phyloP scores from a whole-genome alignment of 768 basidiomycete species.

The Mycena alexandri region DNA sequence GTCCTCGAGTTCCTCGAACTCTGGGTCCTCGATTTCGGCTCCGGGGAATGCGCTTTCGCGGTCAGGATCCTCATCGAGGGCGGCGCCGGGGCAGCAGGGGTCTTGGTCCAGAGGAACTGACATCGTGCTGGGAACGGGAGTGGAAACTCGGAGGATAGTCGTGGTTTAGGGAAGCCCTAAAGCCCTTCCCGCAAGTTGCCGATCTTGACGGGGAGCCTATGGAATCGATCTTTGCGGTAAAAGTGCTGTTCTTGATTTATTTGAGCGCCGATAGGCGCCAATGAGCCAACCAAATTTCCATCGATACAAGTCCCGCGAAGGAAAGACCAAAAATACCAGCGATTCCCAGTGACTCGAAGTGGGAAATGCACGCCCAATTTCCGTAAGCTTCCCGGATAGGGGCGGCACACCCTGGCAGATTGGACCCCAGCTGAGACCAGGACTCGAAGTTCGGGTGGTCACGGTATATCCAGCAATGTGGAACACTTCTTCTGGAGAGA shows the following conservation, averaged over 20 bases:
- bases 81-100: slow-evolving; percentile 39
- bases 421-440: no score
- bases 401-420: no score
- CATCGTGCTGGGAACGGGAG: not conserved
- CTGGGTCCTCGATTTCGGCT: slow-evolving; percentile 25
- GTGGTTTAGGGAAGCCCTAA: slow-evolving; percentile 17
- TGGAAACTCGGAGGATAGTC: not conserved
- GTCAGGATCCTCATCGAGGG: slow-evolving; percentile 53
- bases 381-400: no score
- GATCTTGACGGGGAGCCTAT: slow-evolving; percentile 1
- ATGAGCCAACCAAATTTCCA: not conserved
- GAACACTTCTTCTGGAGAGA: no score
- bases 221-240: not conserved
- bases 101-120: slow-evolving; percentile 47
- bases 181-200: slow-evolving; percentile 7
- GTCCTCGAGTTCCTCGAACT: slow-evolving; percentile 57
- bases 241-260: slow-evolving; percentile 4
- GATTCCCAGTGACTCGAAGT: not conserved
- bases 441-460: no score
- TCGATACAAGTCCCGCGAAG: not conserved
- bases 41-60: slow-evolving; percentile 25
- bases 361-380: not conserved
- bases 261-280: not conserved
- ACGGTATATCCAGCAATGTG: no score
- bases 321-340: not conserved